Evolutionary conservation across 1,284 basidiomycete species (phyloP), one percentile per base, ranked within the genome.

Genomic region (Athelia psychrophila): DNA sequence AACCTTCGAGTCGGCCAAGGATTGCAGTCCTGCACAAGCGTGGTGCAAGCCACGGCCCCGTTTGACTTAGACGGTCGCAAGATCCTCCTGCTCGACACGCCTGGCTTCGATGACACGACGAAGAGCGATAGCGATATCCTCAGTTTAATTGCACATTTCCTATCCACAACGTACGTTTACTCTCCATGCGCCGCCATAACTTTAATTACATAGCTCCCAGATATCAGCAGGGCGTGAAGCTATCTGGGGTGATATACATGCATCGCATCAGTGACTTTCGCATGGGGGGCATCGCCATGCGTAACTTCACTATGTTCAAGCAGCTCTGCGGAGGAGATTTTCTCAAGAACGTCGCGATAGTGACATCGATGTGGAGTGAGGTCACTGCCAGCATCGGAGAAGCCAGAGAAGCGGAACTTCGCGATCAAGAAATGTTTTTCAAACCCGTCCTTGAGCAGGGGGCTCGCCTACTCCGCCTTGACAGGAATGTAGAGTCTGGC

Each of bases 191-290:
- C 22, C 9, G 4, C 10, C 24, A 46, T 40, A 51, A 35, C 30
- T 16, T 27, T 6, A 36, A 24, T 45, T 24, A 13, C 16, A 36
- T 3, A 35, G 36, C 5, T 30, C 13, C 27, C 59, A 76, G 75
- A 13, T 75, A 77, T 30, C 58, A 72, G 27, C 59, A 64, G 16
- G 67, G 68, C n/a, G 58, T 66, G 47, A 70, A 66, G 50, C 66
- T 77, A 18, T 65, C 65, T 10, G 75, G 75, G 1, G 62, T 77
- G 61, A 64, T 77, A 40, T 77, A 77, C 60, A 63, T 78, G 63
- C 76, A 78, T 54, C 71, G 75, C 15, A 78, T 78, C 59, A 71
- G 76, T 48, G 77, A 78, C 52, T 59, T 67, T 54, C 59, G 71
- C 23, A 65, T 78, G 63, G 71, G 73, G 35, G 76, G 76, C 47